These are phyloP conservation scores for Acrasis kona DNA, from an alignment of 78 protist species.

Conservation along the genomic window DNA sequence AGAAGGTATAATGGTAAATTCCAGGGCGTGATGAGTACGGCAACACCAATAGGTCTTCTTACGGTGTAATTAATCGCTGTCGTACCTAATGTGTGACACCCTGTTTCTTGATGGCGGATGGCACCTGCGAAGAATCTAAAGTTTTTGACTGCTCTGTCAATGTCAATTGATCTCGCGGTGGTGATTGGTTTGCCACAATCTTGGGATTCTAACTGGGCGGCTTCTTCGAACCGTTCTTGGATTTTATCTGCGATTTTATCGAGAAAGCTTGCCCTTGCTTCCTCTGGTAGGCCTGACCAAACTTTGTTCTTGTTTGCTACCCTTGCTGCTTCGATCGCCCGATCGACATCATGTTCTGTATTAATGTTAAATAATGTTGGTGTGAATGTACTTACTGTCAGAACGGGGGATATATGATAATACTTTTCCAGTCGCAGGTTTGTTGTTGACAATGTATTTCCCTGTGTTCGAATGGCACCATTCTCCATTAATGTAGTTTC, in stretches of 20 bases:
- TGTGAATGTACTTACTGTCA: too few species aligned
- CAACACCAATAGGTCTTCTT: slow-evolving; percentile 68
- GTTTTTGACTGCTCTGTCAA: slow-evolving; percentile 44
- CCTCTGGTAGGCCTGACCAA: slow-evolving; percentile 41
- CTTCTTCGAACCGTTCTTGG: slow-evolving; percentile 32
- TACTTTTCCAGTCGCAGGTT: slow-evolving; percentile 27
- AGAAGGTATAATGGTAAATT: slow-evolving; percentile 79
- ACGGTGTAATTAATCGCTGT: slow-evolving; percentile 47
- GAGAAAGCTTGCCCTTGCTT: slow-evolving; percentile 43
- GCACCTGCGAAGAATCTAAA: slow-evolving; percentile 62
- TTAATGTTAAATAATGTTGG: too few species aligned
- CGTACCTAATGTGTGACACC: neutral
- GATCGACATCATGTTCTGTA: slow-evolving; percentile 56
- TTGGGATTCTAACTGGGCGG: slow-evolving; percentile 47
- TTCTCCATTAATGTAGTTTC: slow-evolving; percentile 52
- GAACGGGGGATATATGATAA: neutral
- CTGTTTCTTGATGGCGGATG: slow-evolving; percentile 27
- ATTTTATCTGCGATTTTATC: slow-evolving; percentile 57
- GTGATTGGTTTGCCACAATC: slow-evolving; percentile 61
- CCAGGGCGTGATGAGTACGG: slow-evolving; percentile 85
- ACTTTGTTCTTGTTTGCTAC: slow-evolving; percentile 28
- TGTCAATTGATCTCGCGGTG: slow-evolving; percentile 50
- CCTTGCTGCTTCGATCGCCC: slow-evolving; percentile 64
- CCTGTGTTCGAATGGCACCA: slow-evolving; percentile 6
- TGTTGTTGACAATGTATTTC: slow-evolving; percentile 19